Evolutionary conservation across 106 monocot genomes (phyloP).

Genomic region (Ottelia alismoides): DNA sequence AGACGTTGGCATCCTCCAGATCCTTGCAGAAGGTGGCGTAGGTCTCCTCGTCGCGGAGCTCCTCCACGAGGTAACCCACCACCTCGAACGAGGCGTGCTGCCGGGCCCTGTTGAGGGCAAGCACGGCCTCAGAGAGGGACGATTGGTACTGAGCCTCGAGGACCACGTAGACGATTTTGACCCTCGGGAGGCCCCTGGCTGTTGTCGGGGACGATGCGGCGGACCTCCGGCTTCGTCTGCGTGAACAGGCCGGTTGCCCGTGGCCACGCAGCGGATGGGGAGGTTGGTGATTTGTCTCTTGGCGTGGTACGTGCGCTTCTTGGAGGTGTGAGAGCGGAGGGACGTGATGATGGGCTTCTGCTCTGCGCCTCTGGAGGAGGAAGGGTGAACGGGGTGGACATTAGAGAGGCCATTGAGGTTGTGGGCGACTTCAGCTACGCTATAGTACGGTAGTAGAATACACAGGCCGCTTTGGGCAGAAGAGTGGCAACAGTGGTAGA

Average conservation of each 20-base stretch:
- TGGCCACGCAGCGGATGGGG: constrained; percentile 17
- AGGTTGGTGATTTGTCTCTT: neutral
- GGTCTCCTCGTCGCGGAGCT: constrained; percentile 45
- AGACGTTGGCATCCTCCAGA: constrained; percentile 50
- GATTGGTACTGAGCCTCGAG: constrained; percentile 78
- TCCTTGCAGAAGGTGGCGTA: too few species aligned
- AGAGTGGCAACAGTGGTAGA: too few species aligned
- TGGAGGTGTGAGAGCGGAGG: constrained; percentile 46
- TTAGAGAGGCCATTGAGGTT: constrained; percentile 39
- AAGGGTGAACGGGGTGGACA: constrained; percentile 36
- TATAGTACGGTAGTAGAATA: neutral
- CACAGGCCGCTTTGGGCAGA: neutral
- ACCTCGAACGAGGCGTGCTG: constrained; percentile 42
- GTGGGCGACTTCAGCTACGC: neutral
- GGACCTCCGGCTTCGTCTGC: constrained; percentile 50
- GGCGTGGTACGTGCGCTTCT: too few species aligned
- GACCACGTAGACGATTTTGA: constrained; percentile 61
- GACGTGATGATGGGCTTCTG: constrained; percentile 27
- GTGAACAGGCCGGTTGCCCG: constrained; percentile 58
- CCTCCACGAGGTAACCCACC: constrained; percentile 70
- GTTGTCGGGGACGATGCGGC: constrained; percentile 28
- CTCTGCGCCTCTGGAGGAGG: constrained; percentile 12
- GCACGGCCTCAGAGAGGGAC: constrained; percentile 47
- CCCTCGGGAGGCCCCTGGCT: constrained; percentile 22
- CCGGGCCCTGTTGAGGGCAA: constrained; percentile 25